Conservation (phyloP, 2,329 filamentous ascomycete species). For the Neonectria faginata region DNA sequence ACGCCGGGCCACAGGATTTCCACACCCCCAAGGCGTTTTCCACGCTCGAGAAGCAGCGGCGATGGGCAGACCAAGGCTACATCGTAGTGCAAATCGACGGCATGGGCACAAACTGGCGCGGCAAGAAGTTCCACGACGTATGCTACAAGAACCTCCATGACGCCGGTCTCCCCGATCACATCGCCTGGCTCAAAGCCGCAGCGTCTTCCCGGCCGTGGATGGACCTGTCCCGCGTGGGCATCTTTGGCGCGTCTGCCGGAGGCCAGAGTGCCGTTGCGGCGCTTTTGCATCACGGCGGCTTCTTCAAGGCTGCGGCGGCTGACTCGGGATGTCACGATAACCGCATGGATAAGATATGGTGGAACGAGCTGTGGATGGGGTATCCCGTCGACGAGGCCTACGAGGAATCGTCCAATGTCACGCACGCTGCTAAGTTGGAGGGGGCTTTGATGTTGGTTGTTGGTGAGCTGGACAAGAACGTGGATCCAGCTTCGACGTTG, state of each 20-base stretch:
- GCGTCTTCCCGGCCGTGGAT: slow-evolving; percentile 45
- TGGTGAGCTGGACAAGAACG: slow-evolving; percentile 46
- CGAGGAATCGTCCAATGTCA: slow-evolving; percentile 44
- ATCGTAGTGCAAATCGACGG: slow-evolving; percentile 47
- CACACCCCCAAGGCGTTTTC: slow-evolving; percentile 44
- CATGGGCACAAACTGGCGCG: slow-evolving; percentile 50
- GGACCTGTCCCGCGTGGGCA: slow-evolving; percentile 45
- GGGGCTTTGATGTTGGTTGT: slow-evolving; percentile 46
- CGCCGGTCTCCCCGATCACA: slow-evolving; percentile 46
- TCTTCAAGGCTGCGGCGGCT: slow-evolving; percentile 46
- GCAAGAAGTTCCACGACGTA: slow-evolving; percentile 47
- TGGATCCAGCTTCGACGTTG: slow-evolving; percentile 48
- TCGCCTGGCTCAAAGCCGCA: slow-evolving; percentile 46
- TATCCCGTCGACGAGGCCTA: slow-evolving; percentile 48
- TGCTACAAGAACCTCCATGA: slow-evolving; percentile 48
- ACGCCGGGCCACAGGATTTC: slow-evolving; percentile 46
- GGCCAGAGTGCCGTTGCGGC: slow-evolving; percentile 47
- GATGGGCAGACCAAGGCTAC: slow-evolving; percentile 47
- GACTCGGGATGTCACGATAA: slow-evolving; percentile 49
- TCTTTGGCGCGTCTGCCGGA: slow-evolving; percentile 47
- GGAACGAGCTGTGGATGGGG: slow-evolving; percentile 51
- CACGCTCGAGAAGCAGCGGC: slow-evolving; percentile 27
- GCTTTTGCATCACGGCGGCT: slow-evolving; percentile 45
- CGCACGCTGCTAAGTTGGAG: slow-evolving; percentile 44
- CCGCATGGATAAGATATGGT: slow-evolving; percentile 48